These are phyloP conservation scores for Tetrastigma voinierianum DNA, from an alignment of 164 flowering plant species.

Conservation along the genomic window DNA sequence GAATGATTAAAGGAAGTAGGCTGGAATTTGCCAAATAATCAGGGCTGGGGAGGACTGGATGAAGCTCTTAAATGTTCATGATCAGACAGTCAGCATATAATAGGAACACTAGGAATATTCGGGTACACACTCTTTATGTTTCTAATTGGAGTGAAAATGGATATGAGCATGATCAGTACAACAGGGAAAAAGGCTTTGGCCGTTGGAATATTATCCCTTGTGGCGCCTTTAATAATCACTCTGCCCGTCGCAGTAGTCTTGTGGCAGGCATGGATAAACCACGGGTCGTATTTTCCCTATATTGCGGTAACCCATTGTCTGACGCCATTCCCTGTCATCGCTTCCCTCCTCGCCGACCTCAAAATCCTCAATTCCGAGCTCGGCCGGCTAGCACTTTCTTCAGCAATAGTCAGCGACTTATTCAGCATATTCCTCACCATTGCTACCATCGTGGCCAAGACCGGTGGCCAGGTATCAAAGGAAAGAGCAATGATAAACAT, in stretches of 20 bases:
- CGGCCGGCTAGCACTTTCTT: conserved; percentile 34
- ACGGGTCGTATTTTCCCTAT: too few relatives aligned
- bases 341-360: conserved; percentile 32
- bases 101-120: not conserved
- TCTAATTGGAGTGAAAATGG: conserved; percentile 11
- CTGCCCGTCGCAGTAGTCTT: too few relatives aligned
- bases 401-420: conserved; percentile 26
- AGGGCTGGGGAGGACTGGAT: too few relatives aligned
- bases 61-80: too few relatives aligned
- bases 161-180: not conserved
- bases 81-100: not conserved
- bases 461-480: not conserved
- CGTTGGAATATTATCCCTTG: not conserved
- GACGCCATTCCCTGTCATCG: conserved; percentile 32
- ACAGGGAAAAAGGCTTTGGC: not conserved
- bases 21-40: too few relatives aligned
- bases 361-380: conserved; percentile 38
- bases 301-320: not conserved
- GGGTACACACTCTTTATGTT: not conserved
- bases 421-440: conserved; percentile 7
- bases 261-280: not conserved
- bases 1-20: too few relatives aligned
- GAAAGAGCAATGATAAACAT: not conserved
- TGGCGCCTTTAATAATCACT: not conserved
- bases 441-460: not conserved